Conservation (phyloP, 257 asterid genomes). For the Solanum chmielewskii region DNA sequence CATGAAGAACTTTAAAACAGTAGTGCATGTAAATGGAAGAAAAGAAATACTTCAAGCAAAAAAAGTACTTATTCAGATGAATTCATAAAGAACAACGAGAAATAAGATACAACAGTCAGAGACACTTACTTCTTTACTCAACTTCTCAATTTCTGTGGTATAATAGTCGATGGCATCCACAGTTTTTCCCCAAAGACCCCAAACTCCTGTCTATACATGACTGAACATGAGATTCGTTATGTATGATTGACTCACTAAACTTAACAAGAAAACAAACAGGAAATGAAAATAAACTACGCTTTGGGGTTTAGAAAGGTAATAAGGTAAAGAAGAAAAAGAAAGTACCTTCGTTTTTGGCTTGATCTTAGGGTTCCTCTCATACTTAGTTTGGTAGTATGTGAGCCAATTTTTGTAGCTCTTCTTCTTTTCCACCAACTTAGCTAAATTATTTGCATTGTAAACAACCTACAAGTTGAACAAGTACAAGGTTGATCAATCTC, state of each 20-base stretch:
- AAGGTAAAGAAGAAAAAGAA: not conserved
- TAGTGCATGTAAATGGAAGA: not conserved
- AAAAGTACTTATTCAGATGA: not conserved
- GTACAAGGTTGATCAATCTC: not conserved
- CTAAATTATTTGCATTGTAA: constrained; percentile 60
- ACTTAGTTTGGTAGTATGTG: constrained; percentile 62
- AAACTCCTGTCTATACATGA: constrained; percentile 64
- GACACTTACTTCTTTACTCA: constrained; percentile 44
- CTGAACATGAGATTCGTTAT: not conserved
- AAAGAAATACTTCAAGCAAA: not conserved
- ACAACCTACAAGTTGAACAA: constrained; percentile 34
- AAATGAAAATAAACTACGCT: not conserved
- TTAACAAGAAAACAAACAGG: not conserved
- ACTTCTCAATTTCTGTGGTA: constrained; percentile 35
- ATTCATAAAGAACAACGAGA: not conserved
- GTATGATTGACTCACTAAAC: not conserved
- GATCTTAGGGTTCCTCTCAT: constrained; percentile 49
- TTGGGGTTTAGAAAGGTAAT: not conserved
- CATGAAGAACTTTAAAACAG: not conserved
- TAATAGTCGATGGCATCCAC: constrained; percentile 79
- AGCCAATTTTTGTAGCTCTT: constrained; percentile 56
- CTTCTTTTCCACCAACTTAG: constrained; percentile 49
- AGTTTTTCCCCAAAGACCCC: constrained; percentile 60
- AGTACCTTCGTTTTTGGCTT: constrained; percentile 64
- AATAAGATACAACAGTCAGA: not conserved